Evolutionary conservation across 1,139 yeast species (phyloP).

Genomic region (Pneumocystis sp.): DNA sequence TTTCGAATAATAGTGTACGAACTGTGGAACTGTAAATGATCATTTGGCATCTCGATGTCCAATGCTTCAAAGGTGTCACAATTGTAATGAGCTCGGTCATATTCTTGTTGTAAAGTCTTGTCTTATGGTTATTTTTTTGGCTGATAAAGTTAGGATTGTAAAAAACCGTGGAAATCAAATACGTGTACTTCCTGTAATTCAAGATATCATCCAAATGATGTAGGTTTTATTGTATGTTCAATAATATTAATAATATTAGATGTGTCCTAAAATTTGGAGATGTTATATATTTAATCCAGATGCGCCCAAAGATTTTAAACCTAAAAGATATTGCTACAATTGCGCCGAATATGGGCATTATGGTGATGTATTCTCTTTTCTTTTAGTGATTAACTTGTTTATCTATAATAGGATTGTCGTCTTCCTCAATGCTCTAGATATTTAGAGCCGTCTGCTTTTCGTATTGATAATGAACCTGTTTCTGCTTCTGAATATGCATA

Average conservation of each 20-base stretch:
- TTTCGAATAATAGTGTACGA: constrained; percentile 3
- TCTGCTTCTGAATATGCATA: not conserved
- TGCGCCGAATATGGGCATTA: constrained; percentile 11
- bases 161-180: constrained; percentile 9
- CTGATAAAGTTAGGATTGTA: constrained; percentile 5
- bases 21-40: constrained; percentile 11
- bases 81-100: constrained; percentile 10
- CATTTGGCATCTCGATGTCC: constrained; percentile 11
- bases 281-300: constrained; percentile 4
- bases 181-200: constrained; percentile 8
- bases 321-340: constrained; percentile 9
- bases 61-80: constrained; percentile 7
- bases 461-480: constrained; percentile 9
- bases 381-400: not conserved
- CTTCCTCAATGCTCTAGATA: constrained; percentile 6
- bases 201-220: constrained; percentile 6
- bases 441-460: constrained; percentile 11
- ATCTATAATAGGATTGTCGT: constrained; percentile 3
- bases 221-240: not conserved
- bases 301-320: constrained; percentile 3
- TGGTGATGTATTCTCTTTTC: constrained; percentile 5
- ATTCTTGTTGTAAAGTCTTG: not conserved
- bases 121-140: not conserved
- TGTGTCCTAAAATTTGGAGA: constrained; percentile 12
- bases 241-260: not conserved